A percentile compares a stretch with the other conserved stretches of the same genome.
Evolutionary conservation across 1,284 basidiomycete genomes (phyloP).

Genomic region (Moniliophthora roreri): DNA sequence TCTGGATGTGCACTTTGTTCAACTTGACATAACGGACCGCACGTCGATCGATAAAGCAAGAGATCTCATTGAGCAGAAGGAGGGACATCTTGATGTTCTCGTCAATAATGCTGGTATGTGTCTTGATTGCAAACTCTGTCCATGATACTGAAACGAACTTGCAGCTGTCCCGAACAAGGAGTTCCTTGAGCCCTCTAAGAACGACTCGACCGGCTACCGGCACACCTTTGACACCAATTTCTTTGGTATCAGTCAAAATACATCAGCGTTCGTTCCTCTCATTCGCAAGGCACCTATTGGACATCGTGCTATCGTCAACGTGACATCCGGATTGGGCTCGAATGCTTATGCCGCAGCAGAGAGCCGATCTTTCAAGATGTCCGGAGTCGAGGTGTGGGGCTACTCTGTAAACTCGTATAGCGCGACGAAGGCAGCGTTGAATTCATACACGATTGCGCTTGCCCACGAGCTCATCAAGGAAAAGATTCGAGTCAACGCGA

Average conservation of each 20-base stretch:
- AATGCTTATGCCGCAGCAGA: constrained; percentile 32
- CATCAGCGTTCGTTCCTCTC: constrained; percentile 33
- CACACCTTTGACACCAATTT: constrained; percentile 38
- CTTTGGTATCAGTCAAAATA: constrained; percentile 37
- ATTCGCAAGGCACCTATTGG: constrained; percentile 23
- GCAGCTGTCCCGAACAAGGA: constrained; percentile 30
- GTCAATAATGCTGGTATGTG: constrained; percentile 48
- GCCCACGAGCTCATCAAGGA: constrained; percentile 18
- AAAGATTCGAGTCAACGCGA: constrained; percentile 31
- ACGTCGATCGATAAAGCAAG: constrained; percentile 33
- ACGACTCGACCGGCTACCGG: constrained; percentile 32
- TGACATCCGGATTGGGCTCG: too few relatives aligned
- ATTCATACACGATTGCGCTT: constrained; percentile 16
- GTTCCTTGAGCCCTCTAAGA: constrained; percentile 31
- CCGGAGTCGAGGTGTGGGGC: too few relatives aligned
- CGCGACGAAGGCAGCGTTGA: constrained; percentile 17
- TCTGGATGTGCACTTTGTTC: constrained; percentile 30
- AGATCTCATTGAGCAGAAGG: constrained; percentile 34
- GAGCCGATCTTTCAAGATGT: constrained; percentile 67
- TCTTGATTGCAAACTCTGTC: too few relatives aligned
- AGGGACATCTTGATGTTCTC: constrained; percentile 44
- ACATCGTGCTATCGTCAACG: constrained; percentile 22
- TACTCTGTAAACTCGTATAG: constrained; percentile 14
- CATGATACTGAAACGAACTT: constrained; percentile 5
- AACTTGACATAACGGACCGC: constrained; percentile 34